Percentiles rank a stretch among this genome's conserved stretches.
phyloP scores from a whole-genome alignment of 2,329 filamentous ascomycete species.

The Colletotrichum viniferum region DNA sequence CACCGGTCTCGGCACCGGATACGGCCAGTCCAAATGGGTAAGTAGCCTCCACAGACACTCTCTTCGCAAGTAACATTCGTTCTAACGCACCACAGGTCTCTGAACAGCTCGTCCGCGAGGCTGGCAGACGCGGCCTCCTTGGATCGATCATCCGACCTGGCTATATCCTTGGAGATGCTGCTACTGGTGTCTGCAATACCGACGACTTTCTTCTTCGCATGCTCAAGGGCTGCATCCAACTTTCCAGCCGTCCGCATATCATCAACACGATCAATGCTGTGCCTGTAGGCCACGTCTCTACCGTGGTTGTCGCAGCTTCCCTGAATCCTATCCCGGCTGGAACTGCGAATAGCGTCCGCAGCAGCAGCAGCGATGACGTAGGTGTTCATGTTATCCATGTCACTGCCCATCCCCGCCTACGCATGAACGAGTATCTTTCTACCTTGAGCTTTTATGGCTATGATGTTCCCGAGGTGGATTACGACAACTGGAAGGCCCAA shows the following conservation, averaged over 20 bases:
- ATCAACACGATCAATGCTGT: conserved; percentile 89
- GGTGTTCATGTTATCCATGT: conserved; percentile 70
- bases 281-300: conserved; percentile 82
- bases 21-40: conserved; percentile 88
- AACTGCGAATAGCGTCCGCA: neutral
- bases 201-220: conserved; percentile 92
- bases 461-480: conserved; percentile 67
- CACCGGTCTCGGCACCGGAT: conserved; percentile 81
- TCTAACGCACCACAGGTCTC: conserved; percentile 33
- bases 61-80: neutral
- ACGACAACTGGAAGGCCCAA: conserved; percentile 66
- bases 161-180: conserved; percentile 79
- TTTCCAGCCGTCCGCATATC: conserved; percentile 71
- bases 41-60: neutral
- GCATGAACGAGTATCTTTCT: conserved; percentile 78
- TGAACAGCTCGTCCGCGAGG: conserved; percentile 74
- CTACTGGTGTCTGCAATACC: conserved; percentile 74
- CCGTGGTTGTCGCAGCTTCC: conserved; percentile 74
- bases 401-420: conserved; percentile 78
- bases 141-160: conserved; percentile 83
- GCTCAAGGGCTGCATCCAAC: conserved; percentile 85
- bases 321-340: conserved; percentile 60
- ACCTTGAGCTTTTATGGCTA: conserved; percentile 77
- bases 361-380: neutral
- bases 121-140: conserved; percentile 75